These are phyloP conservation scores for Hericium erinaceus DNA, from an alignment of 768 basidiomycete species.

Conservation along the genomic window DNA sequence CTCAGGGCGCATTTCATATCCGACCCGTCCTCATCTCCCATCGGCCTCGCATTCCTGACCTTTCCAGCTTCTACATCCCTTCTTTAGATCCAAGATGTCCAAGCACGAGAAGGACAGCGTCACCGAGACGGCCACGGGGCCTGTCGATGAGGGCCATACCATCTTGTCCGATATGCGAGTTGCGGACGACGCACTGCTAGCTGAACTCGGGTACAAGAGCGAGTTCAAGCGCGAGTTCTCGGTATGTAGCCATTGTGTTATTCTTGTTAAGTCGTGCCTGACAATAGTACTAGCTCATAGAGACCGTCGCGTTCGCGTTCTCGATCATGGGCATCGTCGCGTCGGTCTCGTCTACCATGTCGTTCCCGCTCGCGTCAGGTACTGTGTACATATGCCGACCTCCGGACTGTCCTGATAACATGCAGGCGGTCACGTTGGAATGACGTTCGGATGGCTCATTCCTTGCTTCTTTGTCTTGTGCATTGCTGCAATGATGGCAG, in stretches of 20 bases:
- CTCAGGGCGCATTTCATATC: too few relatives aligned
- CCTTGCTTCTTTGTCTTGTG: conserved; percentile 59
- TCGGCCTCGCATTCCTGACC: not conserved
- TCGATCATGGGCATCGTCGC: conserved; percentile 68
- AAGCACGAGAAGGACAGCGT: conserved; percentile 1
- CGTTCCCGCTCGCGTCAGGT: conserved; percentile 57
- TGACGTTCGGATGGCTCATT: conserved; percentile 73
- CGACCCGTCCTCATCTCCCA: not conserved
- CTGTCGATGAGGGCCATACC: not conserved
- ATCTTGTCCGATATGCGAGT: not conserved
- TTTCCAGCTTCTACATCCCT: not conserved
- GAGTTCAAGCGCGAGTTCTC: conserved; percentile 72
- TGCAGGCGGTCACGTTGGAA: conserved; percentile 64
- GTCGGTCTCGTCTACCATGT: conserved; percentile 56
- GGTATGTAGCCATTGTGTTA: conserved; percentile 25
- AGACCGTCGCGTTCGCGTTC: conserved; percentile 59
- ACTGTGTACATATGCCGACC: not conserved
- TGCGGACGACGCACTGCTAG: conserved; percentile 49
- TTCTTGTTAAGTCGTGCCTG: not conserved
- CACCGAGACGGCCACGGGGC: not conserved
- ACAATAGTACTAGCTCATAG: conserved; percentile 32
- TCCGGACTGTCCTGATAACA: not conserved
- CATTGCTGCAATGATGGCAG: conserved; percentile 65
- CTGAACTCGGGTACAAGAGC: conserved; percentile 59
- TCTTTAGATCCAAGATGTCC: not conserved